These are phyloP conservation scores for Aspergillus sclerotioniger DNA, from an alignment of 495 filamentous ascomycete genomes.

Conservation along the genomic window DNA sequence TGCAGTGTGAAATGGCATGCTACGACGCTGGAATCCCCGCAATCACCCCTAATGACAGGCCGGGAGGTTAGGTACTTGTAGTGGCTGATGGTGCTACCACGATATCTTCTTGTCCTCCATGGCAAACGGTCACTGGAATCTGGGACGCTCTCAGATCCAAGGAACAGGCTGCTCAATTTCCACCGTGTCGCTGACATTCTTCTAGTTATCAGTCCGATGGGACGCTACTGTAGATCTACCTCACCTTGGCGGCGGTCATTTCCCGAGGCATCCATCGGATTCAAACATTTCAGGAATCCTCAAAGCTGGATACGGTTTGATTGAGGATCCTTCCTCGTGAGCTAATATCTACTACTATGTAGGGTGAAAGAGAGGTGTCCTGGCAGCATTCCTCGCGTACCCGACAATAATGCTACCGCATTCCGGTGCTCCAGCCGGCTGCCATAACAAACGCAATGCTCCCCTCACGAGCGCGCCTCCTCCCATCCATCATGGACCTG, in stretches of 20 bases:
- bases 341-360: neutral
- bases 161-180: neutral
- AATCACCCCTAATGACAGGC: no score
- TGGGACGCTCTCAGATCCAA: neutral
- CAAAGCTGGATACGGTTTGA: neutral
- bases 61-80: no score
- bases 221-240: neutral
- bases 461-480: constrained; percentile 9
- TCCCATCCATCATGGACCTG: constrained; percentile 12
- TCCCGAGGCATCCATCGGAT: neutral
- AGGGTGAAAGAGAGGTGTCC: constrained; percentile 5
- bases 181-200: neutral
- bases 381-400: constrained; percentile 34
- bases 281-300: neutral
- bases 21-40: no score
- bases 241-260: neutral
- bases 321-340: neutral
- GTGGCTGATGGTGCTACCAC: neutral
- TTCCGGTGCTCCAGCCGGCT: constrained; percentile 29
- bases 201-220: neutral
- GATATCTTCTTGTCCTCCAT: neutral
- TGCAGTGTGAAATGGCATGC: no score
- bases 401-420: constrained; percentile 34
- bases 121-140: neutral
- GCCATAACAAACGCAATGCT: constrained; percentile 37